A percentile compares a stretch with the other conserved stretches of the same genome.
phyloP scores from a whole-genome alignment of 2,329 filamentous ascomycete genomes.

The Helotiales sp. region DNA sequence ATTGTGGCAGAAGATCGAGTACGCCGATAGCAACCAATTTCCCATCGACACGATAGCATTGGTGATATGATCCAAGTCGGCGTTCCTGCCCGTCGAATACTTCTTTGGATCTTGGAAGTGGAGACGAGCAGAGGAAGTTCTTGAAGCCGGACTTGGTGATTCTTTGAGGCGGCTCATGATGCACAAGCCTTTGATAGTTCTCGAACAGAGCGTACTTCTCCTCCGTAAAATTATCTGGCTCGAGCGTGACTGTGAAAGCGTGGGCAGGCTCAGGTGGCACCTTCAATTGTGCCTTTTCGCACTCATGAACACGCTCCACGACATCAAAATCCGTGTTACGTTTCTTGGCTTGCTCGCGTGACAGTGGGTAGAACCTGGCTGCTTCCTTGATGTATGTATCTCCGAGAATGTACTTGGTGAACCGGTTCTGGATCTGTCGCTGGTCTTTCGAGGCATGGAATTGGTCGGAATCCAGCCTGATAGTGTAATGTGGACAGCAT shows the following conservation, averaged over 20 bases:
- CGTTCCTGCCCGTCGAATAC: conserved; percentile 57
- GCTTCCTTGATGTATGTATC: conserved; percentile 69
- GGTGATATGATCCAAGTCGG: conserved; percentile 75
- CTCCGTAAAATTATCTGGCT: conserved; percentile 71
- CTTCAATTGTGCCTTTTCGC: conserved; percentile 55
- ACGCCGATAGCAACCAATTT: conserved; percentile 77
- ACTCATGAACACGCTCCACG: conserved; percentile 69
- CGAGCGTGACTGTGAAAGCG: conserved; percentile 70
- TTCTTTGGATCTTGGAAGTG: conserved; percentile 54
- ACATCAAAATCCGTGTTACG: conserved; percentile 72
- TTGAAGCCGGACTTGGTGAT: conserved; percentile 68
- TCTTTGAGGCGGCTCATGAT: conserved; percentile 65
- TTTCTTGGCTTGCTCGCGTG: conserved; percentile 67
- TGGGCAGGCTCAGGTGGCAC: conserved; percentile 69
- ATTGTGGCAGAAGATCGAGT: conserved; percentile 75
- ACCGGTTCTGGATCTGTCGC: conserved; percentile 75
- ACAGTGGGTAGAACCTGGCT: conserved; percentile 67
- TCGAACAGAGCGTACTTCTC: conserved; percentile 77
- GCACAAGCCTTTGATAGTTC: conserved; percentile 77
- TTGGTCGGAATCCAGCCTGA: conserved; percentile 69
- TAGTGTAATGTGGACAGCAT: conserved; percentile 92
- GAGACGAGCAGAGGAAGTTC: conserved; percentile 76
- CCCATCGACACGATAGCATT: conserved; percentile 81
- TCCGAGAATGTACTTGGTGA: conserved; percentile 74
- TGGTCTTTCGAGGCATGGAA: conserved; percentile 75